These are phyloP conservation scores for Wakefieldia striispora DNA, from an alignment of 768 basidiomycete species.

Conservation along the genomic window DNA sequence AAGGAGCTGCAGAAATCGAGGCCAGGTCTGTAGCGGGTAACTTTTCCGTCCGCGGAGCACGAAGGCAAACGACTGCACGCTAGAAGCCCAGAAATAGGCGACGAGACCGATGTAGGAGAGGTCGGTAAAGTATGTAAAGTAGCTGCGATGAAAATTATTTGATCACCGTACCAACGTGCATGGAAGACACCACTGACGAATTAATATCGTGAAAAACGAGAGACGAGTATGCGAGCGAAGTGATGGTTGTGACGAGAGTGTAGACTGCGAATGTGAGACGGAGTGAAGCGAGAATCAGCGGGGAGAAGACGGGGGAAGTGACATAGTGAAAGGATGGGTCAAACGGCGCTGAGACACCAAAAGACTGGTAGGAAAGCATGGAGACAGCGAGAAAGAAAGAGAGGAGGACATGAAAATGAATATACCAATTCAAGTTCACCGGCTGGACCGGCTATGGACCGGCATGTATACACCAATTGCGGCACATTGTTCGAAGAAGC, in stretches of 20 bases:
- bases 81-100: conserved; percentile 60
- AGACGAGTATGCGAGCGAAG: conserved; percentile 31
- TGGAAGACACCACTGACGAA: conserved; percentile 30
- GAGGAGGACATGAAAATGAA: too few species aligned
- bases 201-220: conserved; percentile 27
- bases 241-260: conserved; percentile 39
- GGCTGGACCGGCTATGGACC: too few species aligned
- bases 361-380: conserved; percentile 11
- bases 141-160: conserved; percentile 35
- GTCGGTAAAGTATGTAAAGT: conserved; percentile 63
- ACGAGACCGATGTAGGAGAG: conserved; percentile 60
- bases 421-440: too few species aligned
- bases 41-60: conserved; percentile 31
- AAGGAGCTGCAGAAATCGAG: conserved; percentile 49
- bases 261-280: conserved; percentile 53
- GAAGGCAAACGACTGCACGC: conserved; percentile 50
- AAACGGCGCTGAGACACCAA: conserved; percentile 41
- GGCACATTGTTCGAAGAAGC: too few species aligned
- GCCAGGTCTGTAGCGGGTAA: conserved; percentile 64
- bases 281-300: conserved; percentile 41
- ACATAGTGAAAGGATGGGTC: conserved; percentile 38
- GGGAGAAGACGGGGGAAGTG: conserved; percentile 43
- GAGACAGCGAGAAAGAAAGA: neutral
- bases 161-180: neutral
- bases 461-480: too few species aligned